These are phyloP conservation scores for Chiua virens DNA, from an alignment of 768 basidiomycete species.

Conservation along the genomic window DNA sequence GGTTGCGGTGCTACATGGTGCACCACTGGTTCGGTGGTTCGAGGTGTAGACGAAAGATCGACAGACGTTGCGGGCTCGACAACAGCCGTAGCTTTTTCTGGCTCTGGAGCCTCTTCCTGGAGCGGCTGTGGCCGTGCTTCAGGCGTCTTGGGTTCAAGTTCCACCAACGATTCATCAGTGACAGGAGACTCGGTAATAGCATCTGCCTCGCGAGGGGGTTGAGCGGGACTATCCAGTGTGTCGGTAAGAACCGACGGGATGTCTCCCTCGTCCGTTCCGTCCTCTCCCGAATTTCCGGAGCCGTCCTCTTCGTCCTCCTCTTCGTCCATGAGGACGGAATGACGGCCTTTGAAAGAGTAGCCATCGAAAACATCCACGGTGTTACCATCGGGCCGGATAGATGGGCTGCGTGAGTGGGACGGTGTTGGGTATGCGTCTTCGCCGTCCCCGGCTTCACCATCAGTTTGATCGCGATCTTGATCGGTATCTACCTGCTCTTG, in stretches of 20 bases:
- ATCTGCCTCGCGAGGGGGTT: slow-evolving; percentile 29
- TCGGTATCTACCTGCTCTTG: slow-evolving; percentile 65
- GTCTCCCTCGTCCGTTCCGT: slow-evolving; percentile 40
- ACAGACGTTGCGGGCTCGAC: slow-evolving; percentile 16
- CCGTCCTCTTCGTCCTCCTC: slow-evolving; percentile 46
- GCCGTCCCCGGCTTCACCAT: slow-evolving; percentile 69
- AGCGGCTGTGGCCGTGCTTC: slow-evolving; percentile 55
- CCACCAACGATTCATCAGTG: slow-evolving; percentile 36
- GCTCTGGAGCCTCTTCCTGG: slow-evolving; percentile 23
- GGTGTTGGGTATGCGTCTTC: slow-evolving; percentile 79
- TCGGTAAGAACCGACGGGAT: slow-evolving; percentile 24
- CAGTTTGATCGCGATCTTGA: slow-evolving; percentile 65
- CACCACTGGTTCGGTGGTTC: slow-evolving; percentile 9
- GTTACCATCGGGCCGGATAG: slow-evolving; percentile 51
- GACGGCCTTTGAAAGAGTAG: slow-evolving; percentile 88
- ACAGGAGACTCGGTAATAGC: slow-evolving; percentile 37
- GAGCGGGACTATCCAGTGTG: slow-evolving; percentile 20
- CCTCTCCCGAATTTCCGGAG: slow-evolving; percentile 33
- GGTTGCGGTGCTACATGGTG: slow-evolving; percentile 5
- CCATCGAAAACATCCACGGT: slow-evolving; percentile 84
- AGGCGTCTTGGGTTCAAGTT: slow-evolving; percentile 73
- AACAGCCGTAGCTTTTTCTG: slow-evolving; percentile 8
- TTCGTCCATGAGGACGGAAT: slow-evolving; percentile 78
- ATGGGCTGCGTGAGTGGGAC: slow-evolving; percentile 76
- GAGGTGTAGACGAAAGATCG: slow-evolving; percentile 17